Conservation (phyloP, 2,329 filamentous ascomycete genomes). For the Trichophyton simii region DNA sequence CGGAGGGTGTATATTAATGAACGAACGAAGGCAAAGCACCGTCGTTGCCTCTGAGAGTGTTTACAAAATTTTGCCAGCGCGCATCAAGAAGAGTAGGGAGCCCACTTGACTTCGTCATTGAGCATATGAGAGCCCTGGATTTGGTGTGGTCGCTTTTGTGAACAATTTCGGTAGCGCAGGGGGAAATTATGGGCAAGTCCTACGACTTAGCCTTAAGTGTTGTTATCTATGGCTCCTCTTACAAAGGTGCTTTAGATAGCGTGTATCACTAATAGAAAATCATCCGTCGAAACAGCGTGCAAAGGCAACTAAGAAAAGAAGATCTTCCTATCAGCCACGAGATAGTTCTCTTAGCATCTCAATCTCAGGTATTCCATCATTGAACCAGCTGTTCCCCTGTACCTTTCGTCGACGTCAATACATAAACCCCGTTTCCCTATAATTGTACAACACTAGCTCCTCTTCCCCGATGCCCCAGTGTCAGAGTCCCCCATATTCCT, state of each 20-base stretch:
- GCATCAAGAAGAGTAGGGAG: slow-evolving; percentile 3
- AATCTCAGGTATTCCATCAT: too few species aligned
- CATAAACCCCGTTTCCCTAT: not conserved
- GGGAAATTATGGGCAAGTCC: not conserved
- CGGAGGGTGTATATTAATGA: slow-evolving; percentile 42
- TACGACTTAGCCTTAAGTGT: not conserved
- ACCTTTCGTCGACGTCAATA: not conserved
- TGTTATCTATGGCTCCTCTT: not conserved
- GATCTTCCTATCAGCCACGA: too few species aligned
- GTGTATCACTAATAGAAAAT: not conserved
- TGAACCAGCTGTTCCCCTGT: too few species aligned
- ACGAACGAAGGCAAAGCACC: slow-evolving; percentile 37
- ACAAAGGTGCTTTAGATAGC: not conserved
- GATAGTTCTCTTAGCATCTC: too few species aligned
- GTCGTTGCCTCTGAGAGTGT: slow-evolving; percentile 42
- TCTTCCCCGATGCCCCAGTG: not conserved
- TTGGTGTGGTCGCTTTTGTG: not conserved
- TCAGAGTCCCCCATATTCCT: not conserved
- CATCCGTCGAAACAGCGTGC: not conserved
- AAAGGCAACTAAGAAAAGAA: too few species aligned
- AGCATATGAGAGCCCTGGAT: not conserved
- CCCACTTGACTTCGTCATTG: not conserved
- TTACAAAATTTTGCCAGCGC: slow-evolving; percentile 22
- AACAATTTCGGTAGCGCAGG: not conserved
- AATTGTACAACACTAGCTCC: not conserved